Evolutionary conservation across 495 filamentous ascomycete genomes (phyloP).

Genomic region (Aspergillus ellipticus): DNA sequence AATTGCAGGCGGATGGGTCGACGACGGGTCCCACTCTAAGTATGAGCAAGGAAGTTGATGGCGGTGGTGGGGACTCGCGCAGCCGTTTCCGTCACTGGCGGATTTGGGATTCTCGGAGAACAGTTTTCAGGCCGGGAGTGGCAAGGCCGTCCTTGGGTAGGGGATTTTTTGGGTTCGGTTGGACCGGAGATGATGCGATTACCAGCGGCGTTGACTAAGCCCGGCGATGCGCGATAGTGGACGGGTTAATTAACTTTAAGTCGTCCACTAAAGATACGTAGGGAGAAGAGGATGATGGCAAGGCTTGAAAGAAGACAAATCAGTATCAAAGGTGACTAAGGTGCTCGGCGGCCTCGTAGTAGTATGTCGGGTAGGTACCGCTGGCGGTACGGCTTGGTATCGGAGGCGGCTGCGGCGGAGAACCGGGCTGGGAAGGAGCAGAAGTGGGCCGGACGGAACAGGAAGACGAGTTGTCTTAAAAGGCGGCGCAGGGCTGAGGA

Average conservation of each 20-base stretch:
- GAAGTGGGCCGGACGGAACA: background rate
- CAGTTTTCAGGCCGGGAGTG: slow-evolving; percentile 9
- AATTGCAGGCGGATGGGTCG: slow-evolving; percentile 16
- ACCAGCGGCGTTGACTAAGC: slow-evolving; percentile 17
- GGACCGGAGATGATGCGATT: slow-evolving; percentile 21
- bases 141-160: slow-evolving; percentile 1
- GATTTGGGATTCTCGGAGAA: slow-evolving; percentile 11
- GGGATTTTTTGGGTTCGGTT: slow-evolving; percentile 6
- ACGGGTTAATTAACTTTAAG: background rate
- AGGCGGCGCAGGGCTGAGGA: no score
- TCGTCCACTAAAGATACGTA: background rate
- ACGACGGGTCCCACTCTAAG: slow-evolving; percentile 16
- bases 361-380: no score
- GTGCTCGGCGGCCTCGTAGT: no score
- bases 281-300: background rate
- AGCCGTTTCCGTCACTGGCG: slow-evolving; percentile 24
- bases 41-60: slow-evolving; percentile 4
- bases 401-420: no score
- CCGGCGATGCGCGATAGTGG: background rate
- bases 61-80: slow-evolving; percentile 11
- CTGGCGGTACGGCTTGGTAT: background rate
- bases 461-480: no score
- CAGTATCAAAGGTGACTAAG: background rate
- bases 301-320: background rate
- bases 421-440: background rate